phyloP scores from a whole-genome alignment of 1,284 basidiomycete genomes.

The Pisolithus thermaeus region DNA sequence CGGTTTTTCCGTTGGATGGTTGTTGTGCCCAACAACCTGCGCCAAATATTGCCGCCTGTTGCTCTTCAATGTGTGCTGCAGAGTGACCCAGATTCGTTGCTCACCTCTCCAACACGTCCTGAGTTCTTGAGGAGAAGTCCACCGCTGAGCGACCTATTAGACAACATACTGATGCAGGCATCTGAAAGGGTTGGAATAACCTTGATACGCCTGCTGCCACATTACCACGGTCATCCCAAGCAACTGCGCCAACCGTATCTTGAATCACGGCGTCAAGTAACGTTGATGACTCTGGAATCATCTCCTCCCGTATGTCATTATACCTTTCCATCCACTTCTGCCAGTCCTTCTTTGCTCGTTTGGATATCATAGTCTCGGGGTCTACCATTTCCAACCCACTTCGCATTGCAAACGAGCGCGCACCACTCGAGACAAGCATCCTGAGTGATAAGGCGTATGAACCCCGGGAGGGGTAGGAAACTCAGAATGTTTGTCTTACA shows the following conservation, averaged over 20 bases:
- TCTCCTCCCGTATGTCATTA: conserved; percentile 2
- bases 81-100: conserved; percentile 8
- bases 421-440: conserved; percentile 48
- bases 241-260: conserved; percentile 74
- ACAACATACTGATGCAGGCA: too few species aligned
- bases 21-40: conserved; percentile 68
- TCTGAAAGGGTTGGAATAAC: conserved; percentile 25
- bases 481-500: conserved; percentile 37
- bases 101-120: conserved; percentile 67
- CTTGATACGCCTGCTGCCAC: conserved; percentile 72
- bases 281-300: conserved; percentile 12
- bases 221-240: conserved; percentile 37
- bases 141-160: conserved; percentile 43
- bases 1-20: conserved; percentile 15
- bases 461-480: not conserved
- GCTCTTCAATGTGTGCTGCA: not conserved
- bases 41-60: conserved; percentile 55
- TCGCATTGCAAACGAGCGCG: conserved; percentile 39
- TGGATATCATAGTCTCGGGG: conserved; percentile 41
- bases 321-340: conserved; percentile 49
- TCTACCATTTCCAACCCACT: conserved; percentile 31
- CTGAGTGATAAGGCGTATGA: conserved; percentile 31
- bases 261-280: conserved; percentile 35
- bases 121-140: conserved; percentile 66
- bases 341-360: conserved; percentile 52